A percentile compares a stretch with the other conserved stretches of the same genome.
Evolutionary conservation across 208 protist genomes (phyloP).

Genomic region (Trypanosoma platydactyli): DNA sequence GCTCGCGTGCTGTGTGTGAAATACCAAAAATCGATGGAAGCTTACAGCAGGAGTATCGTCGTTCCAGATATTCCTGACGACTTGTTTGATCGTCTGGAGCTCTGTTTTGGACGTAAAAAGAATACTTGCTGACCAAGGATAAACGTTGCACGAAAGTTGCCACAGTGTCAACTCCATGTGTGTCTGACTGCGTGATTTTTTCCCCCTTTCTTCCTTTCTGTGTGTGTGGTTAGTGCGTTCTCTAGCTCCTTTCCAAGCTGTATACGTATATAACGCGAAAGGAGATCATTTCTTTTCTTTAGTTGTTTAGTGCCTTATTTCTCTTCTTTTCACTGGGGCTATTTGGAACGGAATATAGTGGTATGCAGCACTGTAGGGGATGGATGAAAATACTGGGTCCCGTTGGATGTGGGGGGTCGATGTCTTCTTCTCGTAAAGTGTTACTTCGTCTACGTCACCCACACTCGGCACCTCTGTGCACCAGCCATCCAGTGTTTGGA

Average conservation of each 20-base stretch:
- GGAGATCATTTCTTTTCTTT: too few relatives aligned
- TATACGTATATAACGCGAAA: too few relatives aligned
- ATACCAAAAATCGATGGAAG: slow-evolving; percentile 43
- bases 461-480: slow-evolving; percentile 49
- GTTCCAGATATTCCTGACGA: slow-evolving; percentile 38
- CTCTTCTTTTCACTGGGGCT: too few relatives aligned
- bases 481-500: slow-evolving; percentile 71
- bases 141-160: too few relatives aligned
- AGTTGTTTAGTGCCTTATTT: slow-evolving; percentile 16
- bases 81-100: slow-evolving; percentile 52
- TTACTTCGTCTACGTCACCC: slow-evolving; percentile 29
- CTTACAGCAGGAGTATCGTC: slow-evolving; percentile 20
- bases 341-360: not conserved
- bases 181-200: too few relatives aligned
- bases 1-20: slow-evolving; percentile 70
- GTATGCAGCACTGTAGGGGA: not conserved
- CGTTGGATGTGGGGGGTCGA: not conserved
- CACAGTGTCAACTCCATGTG: too few relatives aligned
- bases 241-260: too few relatives aligned
- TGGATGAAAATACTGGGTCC: not conserved
- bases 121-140: too few relatives aligned
- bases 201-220: too few relatives aligned
- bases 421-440: slow-evolving; percentile 12
- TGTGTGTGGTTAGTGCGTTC: too few relatives aligned
- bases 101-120: slow-evolving; percentile 42